Base-by-base conservation (phyloP, 2,329 filamentous ascomycete species). In the Reticulascus tulasneorum region DNA sequence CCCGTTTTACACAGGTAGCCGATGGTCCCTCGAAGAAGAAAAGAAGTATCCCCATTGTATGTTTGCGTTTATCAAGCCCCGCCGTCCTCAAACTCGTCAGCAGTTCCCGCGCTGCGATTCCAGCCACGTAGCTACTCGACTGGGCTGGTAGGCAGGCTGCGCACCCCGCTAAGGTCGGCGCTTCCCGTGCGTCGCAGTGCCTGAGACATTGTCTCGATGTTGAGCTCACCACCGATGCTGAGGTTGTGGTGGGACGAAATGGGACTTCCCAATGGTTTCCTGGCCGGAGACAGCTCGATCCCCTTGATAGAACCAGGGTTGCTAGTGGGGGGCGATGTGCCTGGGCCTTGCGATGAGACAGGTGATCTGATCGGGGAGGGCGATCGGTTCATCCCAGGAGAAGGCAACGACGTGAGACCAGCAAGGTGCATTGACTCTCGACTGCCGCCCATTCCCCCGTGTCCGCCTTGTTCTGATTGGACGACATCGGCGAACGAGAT, bases 401-500 rank as follows among this genome's bases (percentile, higher is more conserved):
- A 64, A 46, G 73, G 68, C 44, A 84, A 55, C 28, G 79, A 79
- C 7, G 82, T 81, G 15, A 86, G 64, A 10, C 82, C 83, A 33
- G 78, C 75, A 40, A 84, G 64, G 55, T 88, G 81, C 38, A 86
- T 71, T 37, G 81, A 83, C 42, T 91, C 85, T 46, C 82, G 71
- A 48, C 74, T 81, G 29, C 75, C 71, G 23, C 63, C 56, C 35
- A 56, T 59, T 9, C 36, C 40, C 13, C 69, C 66, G 22, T 69
- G 66, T 40, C 80, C 75, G 20, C 77, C 78, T 51, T 91, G 86
- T 58, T 93, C 86, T 22, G 83, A 77, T 56, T 94, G 88, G 25
- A 97, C 88, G 9, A 97, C 88, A 53, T 97, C 91, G 43, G 91
- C 90, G 61, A 97, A 97, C 7, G 89, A 95, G 56, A 97, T 94